Evolutionary conservation across 2,329 filamentous ascomycete species (phyloP).

Genomic region (Xylaria sp.): DNA sequence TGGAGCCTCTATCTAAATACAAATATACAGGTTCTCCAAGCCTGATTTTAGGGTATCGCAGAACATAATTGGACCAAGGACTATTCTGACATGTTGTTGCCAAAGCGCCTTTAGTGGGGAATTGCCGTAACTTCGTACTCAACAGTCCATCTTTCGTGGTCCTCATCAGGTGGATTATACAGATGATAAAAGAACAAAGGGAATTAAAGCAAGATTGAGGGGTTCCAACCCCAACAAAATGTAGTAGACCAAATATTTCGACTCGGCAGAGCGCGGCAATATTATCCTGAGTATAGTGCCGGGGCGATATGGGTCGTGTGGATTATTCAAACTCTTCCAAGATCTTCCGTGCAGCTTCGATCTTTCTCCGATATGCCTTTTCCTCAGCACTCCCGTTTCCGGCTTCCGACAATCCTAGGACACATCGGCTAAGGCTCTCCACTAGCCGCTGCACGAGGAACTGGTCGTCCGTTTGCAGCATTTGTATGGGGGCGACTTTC

Average conservation of each 20-base stretch:
- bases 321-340: constrained; percentile 73
- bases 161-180: constrained; percentile 27
- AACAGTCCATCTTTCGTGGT: constrained; percentile 31
- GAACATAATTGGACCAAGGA: constrained; percentile 20
- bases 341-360: constrained; percentile 79
- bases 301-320: background rate
- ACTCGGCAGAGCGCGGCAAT: background rate
- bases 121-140: constrained; percentile 35
- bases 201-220: constrained; percentile 8
- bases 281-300: constrained; percentile 25
- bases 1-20: constrained; percentile 27
- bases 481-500: constrained; percentile 57
- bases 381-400: constrained; percentile 67
- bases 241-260: constrained; percentile 11
- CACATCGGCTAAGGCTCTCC: constrained; percentile 68
- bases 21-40: constrained; percentile 24
- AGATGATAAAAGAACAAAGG: constrained; percentile 22
- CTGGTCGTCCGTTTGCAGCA: constrained; percentile 66
- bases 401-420: constrained; percentile 67
- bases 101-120: constrained; percentile 23
- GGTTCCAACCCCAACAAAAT: constrained; percentile 12
- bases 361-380: constrained; percentile 73
- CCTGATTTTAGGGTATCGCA: constrained; percentile 38
- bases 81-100: constrained; percentile 26
- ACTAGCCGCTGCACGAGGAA: constrained; percentile 69